phyloP scores from a whole-genome alignment of 495 filamentous ascomycete species.

The Symbiotaphrina buchneri region DNA sequence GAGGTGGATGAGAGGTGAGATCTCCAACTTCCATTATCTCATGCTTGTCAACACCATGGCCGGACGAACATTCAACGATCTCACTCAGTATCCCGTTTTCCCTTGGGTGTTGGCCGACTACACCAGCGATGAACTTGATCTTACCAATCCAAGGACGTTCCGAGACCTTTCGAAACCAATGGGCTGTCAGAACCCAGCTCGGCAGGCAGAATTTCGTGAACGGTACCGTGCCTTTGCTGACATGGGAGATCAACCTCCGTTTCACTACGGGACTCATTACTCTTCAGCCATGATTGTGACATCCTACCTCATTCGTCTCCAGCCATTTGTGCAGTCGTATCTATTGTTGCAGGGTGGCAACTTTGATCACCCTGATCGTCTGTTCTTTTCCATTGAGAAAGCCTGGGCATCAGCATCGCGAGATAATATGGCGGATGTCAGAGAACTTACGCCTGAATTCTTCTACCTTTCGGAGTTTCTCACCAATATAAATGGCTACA shows the following conservation, averaged over 20 bases:
- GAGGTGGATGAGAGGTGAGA: conserved; percentile 81
- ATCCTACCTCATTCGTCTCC: conserved; percentile 83
- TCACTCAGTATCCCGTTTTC: conserved; percentile 96
- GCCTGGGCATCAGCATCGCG: conserved; percentile 80
- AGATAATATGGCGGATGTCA: conserved; percentile 79
- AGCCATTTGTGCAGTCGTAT: conserved; percentile 91
- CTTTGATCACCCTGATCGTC: conserved; percentile 86
- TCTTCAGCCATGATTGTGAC: conserved; percentile 98
- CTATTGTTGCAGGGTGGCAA: conserved; percentile 91
- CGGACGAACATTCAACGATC: conserved; percentile 88
- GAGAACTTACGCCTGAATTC: conserved; percentile 89
- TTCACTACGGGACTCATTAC: conserved; percentile 97
- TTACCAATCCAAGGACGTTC: conserved; percentile 64
- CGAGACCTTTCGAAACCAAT: conserved; percentile 88
- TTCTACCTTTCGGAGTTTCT: conserved; percentile 92
- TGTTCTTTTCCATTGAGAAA: conserved; percentile 84
- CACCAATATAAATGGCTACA: conserved; percentile 74
- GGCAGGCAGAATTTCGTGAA: conserved; percentile 57
- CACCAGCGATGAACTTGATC: conserved; percentile 81
- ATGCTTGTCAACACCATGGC: conserved; percentile 98
- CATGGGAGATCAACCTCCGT: conserved; percentile 72
- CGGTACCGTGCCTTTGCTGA: conserved; percentile 76
- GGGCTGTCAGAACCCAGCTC: conserved; percentile 65
- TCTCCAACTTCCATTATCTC: conserved; percentile 95
- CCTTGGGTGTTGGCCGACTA: conserved; percentile 95